Conservation (phyloP, 495 filamentous ascomycete species). For the Neurospora sublineolata region DNA sequence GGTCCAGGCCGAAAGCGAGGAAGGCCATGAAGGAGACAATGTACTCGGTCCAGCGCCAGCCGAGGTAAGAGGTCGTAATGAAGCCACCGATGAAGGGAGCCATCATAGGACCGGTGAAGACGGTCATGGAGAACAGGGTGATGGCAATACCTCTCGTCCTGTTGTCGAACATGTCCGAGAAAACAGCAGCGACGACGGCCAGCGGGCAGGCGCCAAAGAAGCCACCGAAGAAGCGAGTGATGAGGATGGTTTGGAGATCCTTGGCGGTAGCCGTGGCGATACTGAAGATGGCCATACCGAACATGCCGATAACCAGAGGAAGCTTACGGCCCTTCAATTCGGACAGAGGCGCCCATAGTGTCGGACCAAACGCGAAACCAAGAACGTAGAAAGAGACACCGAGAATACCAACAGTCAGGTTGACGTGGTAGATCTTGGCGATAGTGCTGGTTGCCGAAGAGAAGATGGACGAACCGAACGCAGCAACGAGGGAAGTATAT, state of each 20-base stretch:
- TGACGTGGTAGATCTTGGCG: constrained; percentile 41
- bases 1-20: constrained; percentile 52
- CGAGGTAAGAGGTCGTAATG: constrained; percentile 55
- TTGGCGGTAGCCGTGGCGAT: constrained; percentile 61
- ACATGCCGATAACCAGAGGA: constrained; percentile 60
- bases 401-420: constrained; percentile 48
- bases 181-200: constrained; percentile 75
- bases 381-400: constrained; percentile 62
- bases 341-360: constrained; percentile 59
- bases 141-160: constrained; percentile 67
- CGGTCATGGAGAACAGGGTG: constrained; percentile 71
- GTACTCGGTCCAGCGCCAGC: constrained; percentile 85
- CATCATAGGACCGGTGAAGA: constrained; percentile 71
- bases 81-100: constrained; percentile 80
- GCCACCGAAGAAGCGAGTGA: constrained; percentile 77
- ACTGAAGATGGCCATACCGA: constrained; percentile 69
- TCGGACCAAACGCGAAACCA: constrained; percentile 58
- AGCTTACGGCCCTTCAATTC: constrained; percentile 67
- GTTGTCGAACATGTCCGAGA: constrained; percentile 82
- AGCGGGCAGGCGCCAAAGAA: constrained; percentile 66
- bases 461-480: constrained; percentile 64
- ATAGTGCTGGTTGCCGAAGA: constrained; percentile 48
- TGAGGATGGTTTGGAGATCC: constrained; percentile 70
- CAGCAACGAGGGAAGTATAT: constrained; percentile 62
- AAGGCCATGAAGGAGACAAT: constrained; percentile 63